These are phyloP conservation scores for Paecilomyces dactylethromorphus DNA, from an alignment of 2,329 filamentous ascomycete genomes.

Conservation along the genomic window DNA sequence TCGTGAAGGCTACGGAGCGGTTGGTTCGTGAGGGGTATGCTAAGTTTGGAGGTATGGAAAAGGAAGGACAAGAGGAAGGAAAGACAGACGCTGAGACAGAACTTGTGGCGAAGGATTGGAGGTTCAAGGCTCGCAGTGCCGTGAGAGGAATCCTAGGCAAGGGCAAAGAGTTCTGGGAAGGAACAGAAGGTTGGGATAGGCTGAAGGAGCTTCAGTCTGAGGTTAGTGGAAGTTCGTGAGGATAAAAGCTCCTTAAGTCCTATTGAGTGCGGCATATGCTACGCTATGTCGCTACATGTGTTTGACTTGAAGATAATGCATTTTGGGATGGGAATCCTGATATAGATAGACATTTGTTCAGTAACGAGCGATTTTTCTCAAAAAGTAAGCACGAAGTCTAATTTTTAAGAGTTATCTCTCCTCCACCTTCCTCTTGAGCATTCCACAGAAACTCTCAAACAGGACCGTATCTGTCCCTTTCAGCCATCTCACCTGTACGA, in stretches of 20 bases:
- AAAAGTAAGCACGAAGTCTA: background rate
- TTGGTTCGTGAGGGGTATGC: constrained; percentile 72
- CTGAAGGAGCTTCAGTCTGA: constrained; percentile 34
- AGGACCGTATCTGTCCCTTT: constrained; percentile 66
- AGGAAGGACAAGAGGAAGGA: constrained; percentile 44
- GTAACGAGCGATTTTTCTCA: background rate
- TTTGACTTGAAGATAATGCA: background rate
- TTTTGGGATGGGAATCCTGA: background rate
- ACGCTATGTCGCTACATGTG: background rate
- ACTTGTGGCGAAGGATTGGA: constrained; percentile 73
- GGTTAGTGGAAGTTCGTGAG: constrained; percentile 18
- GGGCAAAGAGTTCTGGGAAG: constrained; percentile 78
- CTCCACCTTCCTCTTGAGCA: constrained; percentile 55
- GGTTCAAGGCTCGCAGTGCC: constrained; percentile 78
- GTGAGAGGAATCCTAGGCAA: constrained; percentile 76
- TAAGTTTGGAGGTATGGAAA: constrained; percentile 61
- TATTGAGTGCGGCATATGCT: background rate
- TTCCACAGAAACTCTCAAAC: constrained; percentile 84
- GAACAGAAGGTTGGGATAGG: constrained; percentile 40
- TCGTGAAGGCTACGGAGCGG: constrained; percentile 73
- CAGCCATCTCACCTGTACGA: constrained; percentile 60
- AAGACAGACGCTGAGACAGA: constrained; percentile 43
- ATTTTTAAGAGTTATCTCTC: constrained; percentile 7
- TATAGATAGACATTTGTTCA: background rate
- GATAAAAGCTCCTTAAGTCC: background rate